Evolutionary conservation across 2,329 filamentous ascomycete genomes (phyloP), one percentile per base, ranked within the genome.

Genomic region (Trichophyton simii): DNA sequence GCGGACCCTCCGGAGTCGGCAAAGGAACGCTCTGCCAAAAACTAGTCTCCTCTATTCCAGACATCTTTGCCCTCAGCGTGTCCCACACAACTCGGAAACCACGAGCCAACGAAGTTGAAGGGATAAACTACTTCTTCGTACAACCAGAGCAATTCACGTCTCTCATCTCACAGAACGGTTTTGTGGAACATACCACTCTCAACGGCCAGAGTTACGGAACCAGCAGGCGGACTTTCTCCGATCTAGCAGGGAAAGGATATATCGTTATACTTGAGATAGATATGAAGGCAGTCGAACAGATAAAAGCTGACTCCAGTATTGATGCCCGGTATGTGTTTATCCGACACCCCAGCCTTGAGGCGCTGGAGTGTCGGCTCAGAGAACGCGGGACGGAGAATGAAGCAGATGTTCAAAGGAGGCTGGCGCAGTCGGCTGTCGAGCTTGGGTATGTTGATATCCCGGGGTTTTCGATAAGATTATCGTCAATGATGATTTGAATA

Each of bases 201-300:
- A 85, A 88, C 46, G 84, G 83, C 62, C 92, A 95, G 76, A 78
- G 83, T 68, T 95, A 95, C 75, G 89, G 89, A 62, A 94, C 89
- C 3, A 87, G 83, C 72, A 85, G 88, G 72, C 52, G 59, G 60
- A 65, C 67, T 15, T 65, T 69, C 11, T 20, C 41, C 2, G 65
- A 68, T 4, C 62, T 65, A 42, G 52, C n/a, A 5, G 52, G 34
- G 11, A 66, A 64, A 42, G 66, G 64, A 18, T 79, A 80, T 68
- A 80, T 88, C 34, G 89, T 89, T 63, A 83, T 95, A 57, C 77
- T 96, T 66, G 90, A 95, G 73, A 96, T 95, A 71, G 90, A 95
- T 80, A 94, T 95, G 87, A 62, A 83, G 79, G 90, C 90, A 65
- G 88, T 95, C 63, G 95, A 94, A 78, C 89, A 95, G 75, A 87